Conservation (phyloP, 345 rosid genomes). For the Iberis pinnata region DNA sequence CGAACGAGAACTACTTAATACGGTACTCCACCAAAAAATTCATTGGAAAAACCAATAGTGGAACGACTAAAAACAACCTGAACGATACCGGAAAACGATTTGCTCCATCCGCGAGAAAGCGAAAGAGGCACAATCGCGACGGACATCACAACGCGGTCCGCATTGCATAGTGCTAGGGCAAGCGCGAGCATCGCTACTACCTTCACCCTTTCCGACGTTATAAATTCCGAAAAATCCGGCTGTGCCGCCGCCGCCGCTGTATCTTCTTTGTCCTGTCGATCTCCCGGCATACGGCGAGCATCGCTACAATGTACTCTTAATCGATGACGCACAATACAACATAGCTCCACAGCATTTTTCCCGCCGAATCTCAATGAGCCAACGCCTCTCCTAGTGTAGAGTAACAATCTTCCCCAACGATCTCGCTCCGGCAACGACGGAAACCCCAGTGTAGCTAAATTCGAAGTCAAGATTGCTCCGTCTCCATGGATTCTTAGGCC, state of each 20-base stretch:
- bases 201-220: constrained; percentile 89
- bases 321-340: constrained; percentile 26
- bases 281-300: constrained; percentile 36
- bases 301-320: constrained; percentile 43
- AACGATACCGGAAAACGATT: constrained; percentile 92
- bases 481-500: constrained; percentile 2
- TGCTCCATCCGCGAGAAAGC: constrained; percentile 83
- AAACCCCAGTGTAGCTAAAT: constrained; percentile 6
- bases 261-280: constrained; percentile 14
- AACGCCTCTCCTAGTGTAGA: neutral
- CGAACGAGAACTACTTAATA: neutral
- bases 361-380: neutral
- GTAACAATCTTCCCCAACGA: constrained; percentile 14
- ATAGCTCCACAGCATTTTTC: constrained; percentile 8
- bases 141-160: constrained; percentile 92
- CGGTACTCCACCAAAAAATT: too few species aligned
- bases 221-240: constrained; percentile 62
- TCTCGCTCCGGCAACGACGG: constrained; percentile 12
- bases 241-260: constrained; percentile 22
- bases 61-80: constrained; percentile 58
- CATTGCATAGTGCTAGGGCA: constrained; percentile 80
- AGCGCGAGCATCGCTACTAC: constrained; percentile 89
- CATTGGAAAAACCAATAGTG: too few species aligned
- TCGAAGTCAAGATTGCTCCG: constrained; percentile 15
- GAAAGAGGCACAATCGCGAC: constrained; percentile 90